Conservation (phyloP, 495 filamentous ascomycete genomes). For the Collariella sp. region DNA sequence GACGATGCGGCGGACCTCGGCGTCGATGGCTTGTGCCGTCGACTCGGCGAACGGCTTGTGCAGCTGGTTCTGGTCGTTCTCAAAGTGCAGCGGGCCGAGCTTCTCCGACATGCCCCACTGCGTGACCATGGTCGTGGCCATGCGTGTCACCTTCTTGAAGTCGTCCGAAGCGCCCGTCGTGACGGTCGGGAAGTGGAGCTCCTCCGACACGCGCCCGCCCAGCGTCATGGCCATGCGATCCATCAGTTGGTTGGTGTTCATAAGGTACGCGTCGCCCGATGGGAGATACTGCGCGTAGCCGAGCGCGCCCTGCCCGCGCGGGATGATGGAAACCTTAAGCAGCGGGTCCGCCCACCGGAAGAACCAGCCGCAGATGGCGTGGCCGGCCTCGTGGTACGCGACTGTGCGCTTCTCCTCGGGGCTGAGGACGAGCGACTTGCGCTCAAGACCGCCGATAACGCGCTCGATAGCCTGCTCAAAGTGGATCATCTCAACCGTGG, state of each 20-base stretch:
- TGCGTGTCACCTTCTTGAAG: conserved; percentile 94
- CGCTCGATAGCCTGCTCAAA: conserved; percentile 98
- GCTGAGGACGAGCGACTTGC: conserved; percentile 85
- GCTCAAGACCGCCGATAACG: conserved; percentile 91
- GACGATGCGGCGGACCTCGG: conserved; percentile 81
- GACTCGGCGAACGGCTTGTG: conserved; percentile 94
- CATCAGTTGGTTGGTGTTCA: conserved; percentile 94
- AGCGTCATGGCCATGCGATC: conserved; percentile 99
- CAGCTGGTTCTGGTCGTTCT: conserved; percentile 65
- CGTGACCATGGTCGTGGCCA: conserved; percentile 96
- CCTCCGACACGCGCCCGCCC: conserved; percentile 87
- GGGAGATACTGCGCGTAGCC: conserved; percentile 98
- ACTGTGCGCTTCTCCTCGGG: conserved; percentile 91
- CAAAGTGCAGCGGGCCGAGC: conserved; percentile 83
- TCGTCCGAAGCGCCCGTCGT: conserved; percentile 92
- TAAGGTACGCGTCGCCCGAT: conserved; percentile 76
- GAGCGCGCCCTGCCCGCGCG: conserved; percentile 83
- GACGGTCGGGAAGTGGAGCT: conserved; percentile 91
- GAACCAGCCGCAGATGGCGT: conserved; percentile 98
- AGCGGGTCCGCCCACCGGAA: conserved; percentile 93
- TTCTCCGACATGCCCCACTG: conserved; percentile 96
- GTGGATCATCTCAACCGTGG: conserved; percentile 71
- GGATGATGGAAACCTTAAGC: conserved; percentile 97
- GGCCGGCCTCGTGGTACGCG: conserved; percentile 96
- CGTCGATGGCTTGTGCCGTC: conserved; percentile 83